phyloP scores from a whole-genome alignment of 805 yeast genomes.

The Trichomonascus vanleenenianus region DNA sequence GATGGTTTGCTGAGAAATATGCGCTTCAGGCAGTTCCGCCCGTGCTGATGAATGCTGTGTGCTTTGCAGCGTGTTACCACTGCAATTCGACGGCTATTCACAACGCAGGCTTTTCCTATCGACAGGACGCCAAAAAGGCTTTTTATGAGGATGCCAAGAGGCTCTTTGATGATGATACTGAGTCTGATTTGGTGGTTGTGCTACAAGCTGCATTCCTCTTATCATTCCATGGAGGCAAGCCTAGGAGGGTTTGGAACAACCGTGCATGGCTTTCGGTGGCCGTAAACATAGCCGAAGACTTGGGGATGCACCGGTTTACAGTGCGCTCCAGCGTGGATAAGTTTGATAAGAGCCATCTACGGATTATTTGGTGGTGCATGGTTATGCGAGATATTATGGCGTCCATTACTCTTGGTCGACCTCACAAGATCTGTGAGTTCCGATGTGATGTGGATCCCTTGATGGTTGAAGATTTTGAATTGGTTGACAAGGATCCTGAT shows the following conservation, averaged over 20 bases:
- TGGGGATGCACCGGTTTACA: conserved; percentile 13
- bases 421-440: conserved; percentile 5
- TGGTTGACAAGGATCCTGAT: conserved; percentile 3
- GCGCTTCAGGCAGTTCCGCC: conserved; percentile 2
- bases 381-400: conserved; percentile 10
- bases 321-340: conserved; percentile 2
- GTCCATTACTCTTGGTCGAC: conserved; percentile 11
- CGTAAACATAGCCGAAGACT: conserved; percentile 13
- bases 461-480: conserved; percentile 8
- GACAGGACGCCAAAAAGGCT: conserved; percentile 12
- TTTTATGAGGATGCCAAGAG: conserved; percentile 69
- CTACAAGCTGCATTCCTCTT: conserved; percentile 56
- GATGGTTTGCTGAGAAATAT: conserved; percentile 9
- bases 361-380: conserved; percentile 12
- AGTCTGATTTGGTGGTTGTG: conserved; percentile 51
- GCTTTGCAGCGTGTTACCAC: conserved; percentile 10
- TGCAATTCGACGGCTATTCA: conserved; percentile 33
- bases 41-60: conserved; percentile 11
- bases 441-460: conserved; percentile 13
- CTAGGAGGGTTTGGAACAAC: conserved; percentile 38
- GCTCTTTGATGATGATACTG: conserved; percentile 59
- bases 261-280: conserved; percentile 12
- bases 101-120: neutral
- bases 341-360: conserved; percentile 6
- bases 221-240: conserved; percentile 67